Evolutionary conservation across 1,284 basidiomycete genomes (phyloP).

Genomic region (Flammula alnicola): DNA sequence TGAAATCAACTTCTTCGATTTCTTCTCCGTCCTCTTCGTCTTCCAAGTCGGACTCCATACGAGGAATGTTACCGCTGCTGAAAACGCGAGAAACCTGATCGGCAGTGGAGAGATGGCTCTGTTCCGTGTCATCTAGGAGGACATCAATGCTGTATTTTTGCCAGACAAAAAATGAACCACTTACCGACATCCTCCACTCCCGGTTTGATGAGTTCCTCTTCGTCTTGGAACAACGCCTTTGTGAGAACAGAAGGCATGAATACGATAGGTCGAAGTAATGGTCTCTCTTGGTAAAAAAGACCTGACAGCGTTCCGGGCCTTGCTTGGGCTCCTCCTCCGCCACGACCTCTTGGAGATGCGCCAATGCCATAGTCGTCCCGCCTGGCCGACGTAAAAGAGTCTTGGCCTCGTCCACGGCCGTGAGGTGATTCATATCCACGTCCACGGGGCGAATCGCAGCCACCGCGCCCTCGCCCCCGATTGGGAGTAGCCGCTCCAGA

Average conservation of each 20-base stretch:
- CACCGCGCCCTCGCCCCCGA: slow-evolving; percentile 27
- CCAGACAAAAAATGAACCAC: slow-evolving; percentile 27
- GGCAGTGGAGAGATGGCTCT: slow-evolving; percentile 67
- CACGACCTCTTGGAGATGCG: slow-evolving; percentile 27
- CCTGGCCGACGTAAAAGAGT: slow-evolving; percentile 23
- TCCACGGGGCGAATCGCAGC: slow-evolving; percentile 15
- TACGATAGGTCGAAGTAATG: slow-evolving; percentile 61
- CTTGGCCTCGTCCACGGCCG: slow-evolving; percentile 28
- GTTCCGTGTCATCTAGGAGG: slow-evolving; percentile 46
- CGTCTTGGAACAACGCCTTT: slow-evolving; percentile 58
- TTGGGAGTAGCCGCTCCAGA: slow-evolving; percentile 18
- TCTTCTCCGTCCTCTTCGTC: slow-evolving; percentile 43
- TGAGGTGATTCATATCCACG: slow-evolving; percentile 16
- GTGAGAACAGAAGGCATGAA: slow-evolving; percentile 68
- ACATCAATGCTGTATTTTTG: slow-evolving; percentile 2
- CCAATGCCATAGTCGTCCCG: slow-evolving; percentile 32
- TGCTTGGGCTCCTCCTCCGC: slow-evolving; percentile 26
- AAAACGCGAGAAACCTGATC: slow-evolving; percentile 65
- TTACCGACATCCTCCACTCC: slow-evolving; percentile 55
- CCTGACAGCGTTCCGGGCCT: slow-evolving; percentile 51
- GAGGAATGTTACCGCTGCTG: slow-evolving; percentile 39
- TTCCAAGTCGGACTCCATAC: slow-evolving; percentile 33
- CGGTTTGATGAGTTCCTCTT: slow-evolving; percentile 67
- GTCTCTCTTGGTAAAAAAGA: slow-evolving; percentile 59
- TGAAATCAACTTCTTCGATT: slow-evolving; percentile 69